Percentiles rank a stretch among this genome's conserved stretches.
Evolutionary conservation across 371 early-diverging fungal species (phyloP).

Genomic region (Mortierella sp.): DNA sequence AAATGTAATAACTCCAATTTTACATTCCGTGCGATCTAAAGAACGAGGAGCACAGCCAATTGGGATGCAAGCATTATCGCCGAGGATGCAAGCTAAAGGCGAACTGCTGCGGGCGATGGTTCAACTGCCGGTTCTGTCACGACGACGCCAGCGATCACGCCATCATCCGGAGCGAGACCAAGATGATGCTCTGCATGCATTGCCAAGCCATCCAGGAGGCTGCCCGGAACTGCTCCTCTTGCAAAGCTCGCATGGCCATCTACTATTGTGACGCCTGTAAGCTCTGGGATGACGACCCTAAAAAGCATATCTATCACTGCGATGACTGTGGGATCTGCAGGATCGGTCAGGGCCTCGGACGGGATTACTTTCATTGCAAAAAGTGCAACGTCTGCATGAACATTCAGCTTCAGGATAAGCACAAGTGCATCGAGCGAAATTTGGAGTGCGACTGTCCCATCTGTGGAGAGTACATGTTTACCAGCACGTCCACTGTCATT

Average conservation of each 20-base stretch:
- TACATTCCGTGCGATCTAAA: constrained; percentile 15
- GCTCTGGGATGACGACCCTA: constrained; percentile 91
- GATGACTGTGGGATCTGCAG: constrained; percentile 95
- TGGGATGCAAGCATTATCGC: constrained; percentile 97
- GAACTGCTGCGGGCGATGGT: constrained; percentile 93
- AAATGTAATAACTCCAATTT: neutral
- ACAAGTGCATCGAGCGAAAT: constrained; percentile 95
- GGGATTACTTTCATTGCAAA: constrained; percentile 95
- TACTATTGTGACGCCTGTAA: constrained; percentile 97
- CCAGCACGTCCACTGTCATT: constrained; percentile 83
- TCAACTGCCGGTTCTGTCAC: constrained; percentile 97
- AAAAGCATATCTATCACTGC: constrained; percentile 92
- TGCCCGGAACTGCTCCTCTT: constrained; percentile 77
- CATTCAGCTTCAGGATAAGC: constrained; percentile 77
- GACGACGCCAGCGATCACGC: constrained; percentile 90
- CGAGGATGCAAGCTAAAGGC: constrained; percentile 90
- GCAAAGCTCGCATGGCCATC: constrained; percentile 54
- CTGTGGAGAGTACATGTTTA: constrained; percentile 97
- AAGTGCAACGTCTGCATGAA: constrained; percentile 96
- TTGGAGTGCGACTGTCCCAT: constrained; percentile 96
- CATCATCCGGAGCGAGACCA: constrained; percentile 83
- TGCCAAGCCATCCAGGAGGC: constrained; percentile 89
- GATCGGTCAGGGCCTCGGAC: constrained; percentile 82
- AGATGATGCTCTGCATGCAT: constrained; percentile 94
- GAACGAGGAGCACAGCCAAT: constrained; percentile 64